Evolutionary conservation across 1,284 basidiomycete species (phyloP), one percentile per base, ranked within the genome.

Genomic region (Ganoderma sp.): DNA sequence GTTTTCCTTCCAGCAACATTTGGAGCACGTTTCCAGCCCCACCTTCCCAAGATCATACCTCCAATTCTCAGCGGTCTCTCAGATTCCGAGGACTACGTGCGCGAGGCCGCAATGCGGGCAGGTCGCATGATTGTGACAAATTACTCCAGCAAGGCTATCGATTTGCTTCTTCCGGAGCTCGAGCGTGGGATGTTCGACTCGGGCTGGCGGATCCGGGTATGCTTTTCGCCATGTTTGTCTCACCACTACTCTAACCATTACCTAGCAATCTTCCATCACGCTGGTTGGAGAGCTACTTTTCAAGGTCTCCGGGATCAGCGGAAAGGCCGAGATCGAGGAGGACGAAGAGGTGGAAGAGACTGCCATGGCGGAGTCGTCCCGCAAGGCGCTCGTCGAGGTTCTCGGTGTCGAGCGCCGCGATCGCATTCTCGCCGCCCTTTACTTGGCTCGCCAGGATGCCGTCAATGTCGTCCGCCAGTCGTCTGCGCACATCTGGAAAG

Each of bases 111-210:
- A 5, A 98, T 99, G 97, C 90, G 95, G 48, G 97, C 98, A n/a
- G 97, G 97, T 71, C 88, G 97, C 73, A 99, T 99, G 97, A 93
- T 99, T 74, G 95, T 99, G 71, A 93, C 91, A 69, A 98, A 98
- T 81, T 98, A 99, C 82, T 94, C 96, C 34, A 88, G 78, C 78
- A 94, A 91, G 78, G 97, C 98, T 4, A 95, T 99, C 67, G 97
- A 99, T 73, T 84, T 99, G 39, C 85, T 99, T 5, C 83, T 99
- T 37, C 98, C 97, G 3, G 96, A 99, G 79, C 88, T 99, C 61
- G 97, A 99, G 80, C 88, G 87, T 62, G 96, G 97, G 7, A 95
- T 99, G 89, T 97, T 99, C 79, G 97, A 99, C 80, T 83, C 92
- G 63, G 90, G 91, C 52, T 99, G 97, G 97, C 90, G 97, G 41